Evolutionary conservation across 495 filamentous ascomycete species (phyloP).

Genomic region (Lindgomyces ingoldianus): DNA sequence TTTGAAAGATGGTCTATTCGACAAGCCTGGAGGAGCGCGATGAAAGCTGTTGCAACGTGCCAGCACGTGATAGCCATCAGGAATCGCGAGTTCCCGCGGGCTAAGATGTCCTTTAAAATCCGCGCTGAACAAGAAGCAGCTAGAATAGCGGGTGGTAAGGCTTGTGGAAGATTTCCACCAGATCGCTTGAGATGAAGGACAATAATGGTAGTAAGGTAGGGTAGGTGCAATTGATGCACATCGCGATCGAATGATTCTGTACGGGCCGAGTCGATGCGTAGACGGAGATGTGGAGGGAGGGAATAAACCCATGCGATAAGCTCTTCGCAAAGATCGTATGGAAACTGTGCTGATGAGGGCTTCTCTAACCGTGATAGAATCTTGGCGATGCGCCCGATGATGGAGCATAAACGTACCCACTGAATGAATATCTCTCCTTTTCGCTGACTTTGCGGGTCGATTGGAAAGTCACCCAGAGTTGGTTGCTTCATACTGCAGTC

Average conservation of each 20-base stretch:
- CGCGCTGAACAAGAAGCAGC: conserved; percentile 6
- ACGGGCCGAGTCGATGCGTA: conserved; percentile 2
- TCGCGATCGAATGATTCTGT: conserved; percentile 1
- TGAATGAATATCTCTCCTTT: conserved; percentile 10
- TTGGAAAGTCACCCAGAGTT: background rate
- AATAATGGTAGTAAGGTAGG: conserved; percentile 3
- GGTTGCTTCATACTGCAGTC: conserved; percentile 4
- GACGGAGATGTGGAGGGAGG: background rate
- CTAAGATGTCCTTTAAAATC: background rate
- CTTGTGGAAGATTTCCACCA: background rate
- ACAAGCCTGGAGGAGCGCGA: conserved; percentile 5
- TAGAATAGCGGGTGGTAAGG: conserved; percentile 1
- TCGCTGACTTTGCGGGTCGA: background rate
- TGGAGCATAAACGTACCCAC: conserved; percentile 4
- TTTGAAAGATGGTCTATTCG: background rate
- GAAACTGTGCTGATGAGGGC: background rate
- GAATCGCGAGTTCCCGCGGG: background rate
- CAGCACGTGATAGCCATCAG: conserved; percentile 9
- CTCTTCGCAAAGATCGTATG: background rate
- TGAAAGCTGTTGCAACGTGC: conserved; percentile 1
- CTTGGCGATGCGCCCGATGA: conserved; percentile 6
- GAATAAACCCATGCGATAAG: conserved; percentile 4
- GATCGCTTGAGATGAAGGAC: conserved; percentile 2
- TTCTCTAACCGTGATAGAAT: background rate
- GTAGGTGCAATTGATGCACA: conserved; percentile 6